Conservation (phyloP, 805 yeast genomes). For the Kodamaea hsintzibuensis region DNA sequence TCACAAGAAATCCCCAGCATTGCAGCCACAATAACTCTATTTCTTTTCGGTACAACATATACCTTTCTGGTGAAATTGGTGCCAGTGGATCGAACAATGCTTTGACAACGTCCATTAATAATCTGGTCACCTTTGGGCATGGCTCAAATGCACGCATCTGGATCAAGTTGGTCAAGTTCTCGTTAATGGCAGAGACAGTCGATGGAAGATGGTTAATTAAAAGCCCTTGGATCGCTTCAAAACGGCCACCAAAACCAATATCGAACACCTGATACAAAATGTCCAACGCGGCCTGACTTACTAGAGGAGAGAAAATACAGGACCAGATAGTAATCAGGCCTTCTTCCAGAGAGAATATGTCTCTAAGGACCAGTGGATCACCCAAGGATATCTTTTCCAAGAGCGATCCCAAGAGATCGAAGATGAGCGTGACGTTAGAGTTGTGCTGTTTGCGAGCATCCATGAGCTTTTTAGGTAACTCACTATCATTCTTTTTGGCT, state of each 20-base stretch:
- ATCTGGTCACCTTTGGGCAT: constrained; percentile 71
- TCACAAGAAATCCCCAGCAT: constrained; percentile 71
- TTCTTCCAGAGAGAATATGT: constrained; percentile 23
- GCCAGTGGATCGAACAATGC: constrained; percentile 65
- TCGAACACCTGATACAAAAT: constrained; percentile 76
- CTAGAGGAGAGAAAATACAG: constrained; percentile 64
- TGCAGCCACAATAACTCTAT: constrained; percentile 59
- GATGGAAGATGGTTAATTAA: constrained; percentile 45
- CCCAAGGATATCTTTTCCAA: constrained; percentile 36
- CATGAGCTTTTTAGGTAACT: constrained; percentile 19
- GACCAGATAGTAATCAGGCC: constrained; percentile 72
- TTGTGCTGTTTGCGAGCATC: constrained; percentile 35
- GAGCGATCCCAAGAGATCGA: constrained; percentile 20
- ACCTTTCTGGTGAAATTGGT: constrained; percentile 45
- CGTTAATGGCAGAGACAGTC: constrained; percentile 51
- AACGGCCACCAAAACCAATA: constrained; percentile 60
- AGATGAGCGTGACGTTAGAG: constrained; percentile 24
- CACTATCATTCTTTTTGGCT: constrained; percentile 22
- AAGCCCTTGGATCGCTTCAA: constrained; percentile 66
- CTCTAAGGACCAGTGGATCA: constrained; percentile 25
- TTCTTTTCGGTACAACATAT: constrained; percentile 12
- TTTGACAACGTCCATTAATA: constrained; percentile 69
- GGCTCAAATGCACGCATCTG: constrained; percentile 61
- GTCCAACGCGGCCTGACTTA: constrained; percentile 70
- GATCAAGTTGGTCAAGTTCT: constrained; percentile 46